These are phyloP conservation scores for Speleostelium caveatum DNA, from an alignment of 78 protist genomes.

Conservation along the genomic window DNA sequence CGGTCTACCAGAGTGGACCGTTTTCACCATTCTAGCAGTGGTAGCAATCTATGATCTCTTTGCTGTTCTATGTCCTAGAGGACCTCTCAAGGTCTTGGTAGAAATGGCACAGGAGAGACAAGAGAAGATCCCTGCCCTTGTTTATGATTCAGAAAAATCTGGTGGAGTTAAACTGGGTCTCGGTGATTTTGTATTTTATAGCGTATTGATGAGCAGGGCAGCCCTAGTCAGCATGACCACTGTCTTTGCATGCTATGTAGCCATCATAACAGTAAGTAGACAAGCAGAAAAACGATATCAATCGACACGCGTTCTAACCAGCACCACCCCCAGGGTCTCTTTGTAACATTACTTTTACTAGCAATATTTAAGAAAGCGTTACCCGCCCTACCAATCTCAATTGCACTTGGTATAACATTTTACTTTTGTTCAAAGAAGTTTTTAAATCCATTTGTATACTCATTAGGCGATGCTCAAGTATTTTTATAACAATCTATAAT, in stretches of 20 bases:
- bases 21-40: constrained; percentile 90
- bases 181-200: constrained; percentile 98
- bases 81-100: constrained; percentile 95
- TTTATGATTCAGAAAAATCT: constrained; percentile 82
- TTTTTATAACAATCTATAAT: constrained; percentile 23
- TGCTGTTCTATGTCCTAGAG: constrained; percentile 95
- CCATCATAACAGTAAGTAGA: constrained; percentile 87
- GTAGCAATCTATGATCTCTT: constrained; percentile 93
- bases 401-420: constrained; percentile 88
- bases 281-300: neutral
- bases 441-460: constrained; percentile 80
- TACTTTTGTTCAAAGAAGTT: constrained; percentile 81
- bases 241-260: constrained; percentile 88
- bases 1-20: constrained; percentile 96
- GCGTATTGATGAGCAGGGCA: constrained; percentile 94
- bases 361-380: constrained; percentile 91
- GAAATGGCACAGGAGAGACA: constrained; percentile 94
- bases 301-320: neutral
- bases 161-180: constrained; percentile 96
- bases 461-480: neutral
- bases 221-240: constrained; percentile 79
- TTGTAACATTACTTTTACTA: constrained; percentile 86
- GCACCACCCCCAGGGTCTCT: constrained; percentile 79
- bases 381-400: constrained; percentile 98
- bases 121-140: constrained; percentile 95